Conservation (phyloP, 2,329 filamentous ascomycete genomes). For the Trichoderma sp. region DNA sequence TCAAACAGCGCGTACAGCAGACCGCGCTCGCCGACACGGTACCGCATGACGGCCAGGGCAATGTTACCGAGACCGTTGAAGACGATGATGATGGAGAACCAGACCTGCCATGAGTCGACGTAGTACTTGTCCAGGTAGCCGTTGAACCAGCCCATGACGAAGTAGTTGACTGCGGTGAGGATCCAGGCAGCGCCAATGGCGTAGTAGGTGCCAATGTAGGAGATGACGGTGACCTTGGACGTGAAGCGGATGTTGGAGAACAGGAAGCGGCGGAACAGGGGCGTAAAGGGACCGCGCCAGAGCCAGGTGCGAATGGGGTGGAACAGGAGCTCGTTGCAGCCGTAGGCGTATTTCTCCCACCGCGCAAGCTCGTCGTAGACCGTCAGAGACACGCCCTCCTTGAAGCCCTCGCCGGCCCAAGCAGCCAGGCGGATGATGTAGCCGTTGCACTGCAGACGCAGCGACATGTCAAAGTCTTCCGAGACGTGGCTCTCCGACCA, state of each 20-base stretch:
- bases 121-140: constrained; percentile 80
- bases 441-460: constrained; percentile 71
- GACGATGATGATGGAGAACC: constrained; percentile 78
- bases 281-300: constrained; percentile 74
- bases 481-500: constrained; percentile 81
- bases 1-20: constrained; percentile 61
- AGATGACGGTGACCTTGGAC: constrained; percentile 74
- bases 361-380: constrained; percentile 83
- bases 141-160: constrained; percentile 75
- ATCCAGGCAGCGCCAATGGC: constrained; percentile 76
- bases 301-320: constrained; percentile 75
- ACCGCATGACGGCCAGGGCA: constrained; percentile 71
- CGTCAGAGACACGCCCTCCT: constrained; percentile 80
- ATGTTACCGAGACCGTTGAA: constrained; percentile 77
- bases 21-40: constrained; percentile 66
- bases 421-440: constrained; percentile 74
- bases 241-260: constrained; percentile 73
- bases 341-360: constrained; percentile 87
- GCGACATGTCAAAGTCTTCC: constrained; percentile 81
- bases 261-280: constrained; percentile 74
- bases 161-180: constrained; percentile 73
- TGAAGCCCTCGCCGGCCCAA: constrained; percentile 76
- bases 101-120: constrained; percentile 75
- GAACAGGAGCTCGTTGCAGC: constrained; percentile 81
- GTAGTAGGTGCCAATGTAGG: constrained; percentile 80